Percentiles rank a stretch among this genome's conserved stretches.
Evolutionary conservation across 1,139 yeast genomes (phyloP).

Genomic region (Suhomyces choctaworum): DNA sequence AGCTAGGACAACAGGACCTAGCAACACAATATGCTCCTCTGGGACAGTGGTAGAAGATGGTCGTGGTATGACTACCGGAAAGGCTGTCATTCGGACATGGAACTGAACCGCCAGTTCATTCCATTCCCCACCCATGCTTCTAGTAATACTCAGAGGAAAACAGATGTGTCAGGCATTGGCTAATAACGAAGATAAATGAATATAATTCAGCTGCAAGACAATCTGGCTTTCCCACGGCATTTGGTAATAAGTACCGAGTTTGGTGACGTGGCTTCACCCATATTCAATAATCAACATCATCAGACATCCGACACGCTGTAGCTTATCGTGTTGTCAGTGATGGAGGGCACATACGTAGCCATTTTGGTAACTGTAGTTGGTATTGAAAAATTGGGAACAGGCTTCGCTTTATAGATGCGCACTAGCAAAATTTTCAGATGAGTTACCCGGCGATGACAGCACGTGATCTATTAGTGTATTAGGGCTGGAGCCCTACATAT

Average conservation of each 20-base stretch:
- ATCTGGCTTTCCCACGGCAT: slow-evolving; percentile 47
- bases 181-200: slow-evolving; percentile 27
- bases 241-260: slow-evolving; percentile 2
- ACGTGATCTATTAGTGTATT: neutral
- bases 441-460: slow-evolving; percentile 11
- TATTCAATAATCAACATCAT: slow-evolving; percentile 11
- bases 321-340: slow-evolving; percentile 11
- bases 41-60: slow-evolving; percentile 10
- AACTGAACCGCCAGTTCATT: slow-evolving; percentile 53
- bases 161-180: slow-evolving; percentile 54
- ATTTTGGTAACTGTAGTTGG: slow-evolving; percentile 16
- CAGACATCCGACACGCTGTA: slow-evolving; percentile 10
- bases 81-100: slow-evolving; percentile 27
- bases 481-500: slow-evolving; percentile 8
- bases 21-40: slow-evolving; percentile 21
- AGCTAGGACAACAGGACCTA: slow-evolving; percentile 5
- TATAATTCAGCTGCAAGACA: slow-evolving; percentile 43
- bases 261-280: slow-evolving; percentile 2
- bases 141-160: slow-evolving; percentile 45
- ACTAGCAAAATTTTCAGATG: slow-evolving; percentile 13
- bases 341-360: slow-evolving; percentile 22
- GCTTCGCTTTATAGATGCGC: slow-evolving; percentile 15
- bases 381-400: slow-evolving; percentile 1
- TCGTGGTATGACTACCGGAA: slow-evolving; percentile 23
- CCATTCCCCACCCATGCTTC: slow-evolving; percentile 31